Conservation (phyloP, 2,329 filamentous ascomycete species). For the Cercospora sp. region DNA sequence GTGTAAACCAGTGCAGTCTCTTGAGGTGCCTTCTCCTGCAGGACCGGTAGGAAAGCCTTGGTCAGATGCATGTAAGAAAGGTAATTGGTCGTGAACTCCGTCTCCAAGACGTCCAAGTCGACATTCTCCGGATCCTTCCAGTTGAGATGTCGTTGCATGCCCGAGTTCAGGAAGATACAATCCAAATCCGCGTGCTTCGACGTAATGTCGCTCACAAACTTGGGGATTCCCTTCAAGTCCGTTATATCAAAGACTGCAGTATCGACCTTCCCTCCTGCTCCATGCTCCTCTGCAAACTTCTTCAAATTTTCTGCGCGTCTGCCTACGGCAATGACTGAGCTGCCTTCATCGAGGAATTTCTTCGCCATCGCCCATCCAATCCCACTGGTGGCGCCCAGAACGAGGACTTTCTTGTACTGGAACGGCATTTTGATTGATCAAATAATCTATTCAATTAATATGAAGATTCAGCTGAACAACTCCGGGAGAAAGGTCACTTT, state of each 20-base stretch:
- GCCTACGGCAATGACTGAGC: slow-evolving; percentile 52
- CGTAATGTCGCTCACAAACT: slow-evolving; percentile 47
- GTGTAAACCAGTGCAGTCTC: slow-evolving; percentile 51
- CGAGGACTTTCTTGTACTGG: slow-evolving; percentile 55
- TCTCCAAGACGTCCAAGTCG: slow-evolving; percentile 38
- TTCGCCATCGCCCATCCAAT: slow-evolving; percentile 54
- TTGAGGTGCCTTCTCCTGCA: slow-evolving; percentile 47
- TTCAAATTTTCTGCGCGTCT: slow-evolving; percentile 55
- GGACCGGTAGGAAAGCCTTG: slow-evolving; percentile 52
- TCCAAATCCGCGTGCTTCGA: slow-evolving; percentile 53
- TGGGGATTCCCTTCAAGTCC: slow-evolving; percentile 50
- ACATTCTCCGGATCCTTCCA: slow-evolving; percentile 55
- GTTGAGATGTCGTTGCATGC: slow-evolving; percentile 54
- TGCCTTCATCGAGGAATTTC: slow-evolving; percentile 51
- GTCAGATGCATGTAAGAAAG: slow-evolving; percentile 52
- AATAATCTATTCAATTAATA: too few species aligned
- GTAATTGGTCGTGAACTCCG: slow-evolving; percentile 50
- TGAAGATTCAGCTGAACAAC: too few species aligned
- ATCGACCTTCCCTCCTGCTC: slow-evolving; percentile 52
- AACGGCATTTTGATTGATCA: slow-evolving; percentile 44
- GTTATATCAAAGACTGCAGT: slow-evolving; percentile 54
- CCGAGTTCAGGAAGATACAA: slow-evolving; percentile 55
- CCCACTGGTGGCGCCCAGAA: slow-evolving; percentile 57
- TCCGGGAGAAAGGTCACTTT: too few species aligned
- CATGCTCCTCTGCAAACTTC: slow-evolving; percentile 49